Evolutionary conservation across 1,284 basidiomycete genomes (phyloP).

Genomic region (Tilletia caries): DNA sequence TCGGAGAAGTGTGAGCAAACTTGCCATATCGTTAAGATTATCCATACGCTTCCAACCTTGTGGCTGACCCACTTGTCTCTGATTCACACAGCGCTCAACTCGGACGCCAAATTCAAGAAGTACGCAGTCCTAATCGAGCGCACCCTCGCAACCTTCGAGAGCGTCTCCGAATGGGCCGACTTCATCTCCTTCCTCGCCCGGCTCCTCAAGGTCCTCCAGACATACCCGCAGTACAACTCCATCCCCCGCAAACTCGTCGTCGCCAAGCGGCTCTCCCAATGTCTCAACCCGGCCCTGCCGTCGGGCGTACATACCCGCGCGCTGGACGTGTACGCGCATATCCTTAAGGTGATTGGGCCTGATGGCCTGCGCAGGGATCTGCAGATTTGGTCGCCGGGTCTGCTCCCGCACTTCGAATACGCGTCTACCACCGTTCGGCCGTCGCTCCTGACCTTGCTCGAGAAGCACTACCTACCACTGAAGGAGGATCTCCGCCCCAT

Average conservation of each 20-base stretch:
- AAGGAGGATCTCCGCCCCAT: slow-evolving; percentile 76
- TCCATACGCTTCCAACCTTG: not conserved
- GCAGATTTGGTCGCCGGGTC: slow-evolving; percentile 86
- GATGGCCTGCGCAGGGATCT: slow-evolving; percentile 86
- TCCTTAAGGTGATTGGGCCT: slow-evolving; percentile 79
- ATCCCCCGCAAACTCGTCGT: slow-evolving; percentile 93
- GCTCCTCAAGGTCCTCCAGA: slow-evolving; percentile 89
- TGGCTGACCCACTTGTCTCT: not conserved
- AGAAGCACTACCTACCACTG: slow-evolving; percentile 70
- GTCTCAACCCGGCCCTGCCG: slow-evolving; percentile 91
- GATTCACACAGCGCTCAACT: slow-evolving; percentile 38
- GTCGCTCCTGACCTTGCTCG: slow-evolving; percentile 38
- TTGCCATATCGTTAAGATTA: not conserved
- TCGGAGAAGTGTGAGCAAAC: slow-evolving; percentile 33
- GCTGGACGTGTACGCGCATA: slow-evolving; percentile 88
- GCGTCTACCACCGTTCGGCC: slow-evolving; percentile 72
- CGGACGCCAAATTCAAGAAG: slow-evolving; percentile 92
- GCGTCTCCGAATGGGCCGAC: slow-evolving; percentile 98
- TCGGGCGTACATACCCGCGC: slow-evolving; percentile 95
- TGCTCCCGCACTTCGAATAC: slow-evolving; percentile 98
- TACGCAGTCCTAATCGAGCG: slow-evolving; percentile 86
- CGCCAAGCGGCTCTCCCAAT: slow-evolving; percentile 90
- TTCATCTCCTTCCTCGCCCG: slow-evolving; percentile 96
- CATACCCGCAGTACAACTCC: slow-evolving; percentile 84
- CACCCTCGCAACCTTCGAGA: slow-evolving; percentile 87